These are phyloP conservation scores for Funneliformis mosseae DNA, from an alignment of 192 early-diverging fungal species.

Conservation along the genomic window DNA sequence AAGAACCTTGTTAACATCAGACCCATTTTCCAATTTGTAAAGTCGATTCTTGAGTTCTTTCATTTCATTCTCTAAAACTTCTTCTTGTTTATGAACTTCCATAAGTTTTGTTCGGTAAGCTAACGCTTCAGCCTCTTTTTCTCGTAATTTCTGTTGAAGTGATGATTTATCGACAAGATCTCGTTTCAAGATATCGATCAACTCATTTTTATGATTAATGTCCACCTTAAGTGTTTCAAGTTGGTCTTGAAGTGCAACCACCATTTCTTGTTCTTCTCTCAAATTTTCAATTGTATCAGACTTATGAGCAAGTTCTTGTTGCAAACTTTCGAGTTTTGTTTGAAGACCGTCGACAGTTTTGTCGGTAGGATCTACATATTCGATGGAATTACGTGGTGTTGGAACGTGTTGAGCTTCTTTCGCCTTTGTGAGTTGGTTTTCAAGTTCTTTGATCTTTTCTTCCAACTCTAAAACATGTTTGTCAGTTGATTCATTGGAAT, in stretches of 20 bases:
- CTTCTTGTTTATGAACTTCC: slow-evolving; percentile 31
- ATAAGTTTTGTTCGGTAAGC: slow-evolving; percentile 21
- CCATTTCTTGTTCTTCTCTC: slow-evolving; percentile 26
- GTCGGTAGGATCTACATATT: not conserved
- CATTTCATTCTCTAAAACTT: slow-evolving; percentile 22
- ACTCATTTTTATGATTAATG: slow-evolving; percentile 27
- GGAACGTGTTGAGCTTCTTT: slow-evolving; percentile 23
- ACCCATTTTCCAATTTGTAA: slow-evolving; percentile 13
- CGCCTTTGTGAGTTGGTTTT: slow-evolving; percentile 16
- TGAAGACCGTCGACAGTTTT: slow-evolving; percentile 14
- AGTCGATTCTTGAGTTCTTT: slow-evolving; percentile 9
- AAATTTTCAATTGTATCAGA: slow-evolving; percentile 1
- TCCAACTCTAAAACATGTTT: slow-evolving; percentile 1
- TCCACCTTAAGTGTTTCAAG: slow-evolving; percentile 22
- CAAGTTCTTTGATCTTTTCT: slow-evolving; percentile 21
- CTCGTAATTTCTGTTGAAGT: slow-evolving; percentile 24
- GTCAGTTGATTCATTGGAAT: not conserved
- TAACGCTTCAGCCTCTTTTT: slow-evolving; percentile 26
- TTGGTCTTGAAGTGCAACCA: slow-evolving; percentile 22
- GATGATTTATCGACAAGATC: slow-evolving; percentile 26
- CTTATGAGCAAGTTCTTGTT: slow-evolving; percentile 26
- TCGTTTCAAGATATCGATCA: slow-evolving; percentile 29
- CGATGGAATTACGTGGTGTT: slow-evolving; percentile 16
- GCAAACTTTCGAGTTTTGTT: slow-evolving; percentile 15
- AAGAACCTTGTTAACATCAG: slow-evolving; percentile 15